Conservation (phyloP, 352 stramenopile genomes). For the Phytophthora capsici region DNA sequence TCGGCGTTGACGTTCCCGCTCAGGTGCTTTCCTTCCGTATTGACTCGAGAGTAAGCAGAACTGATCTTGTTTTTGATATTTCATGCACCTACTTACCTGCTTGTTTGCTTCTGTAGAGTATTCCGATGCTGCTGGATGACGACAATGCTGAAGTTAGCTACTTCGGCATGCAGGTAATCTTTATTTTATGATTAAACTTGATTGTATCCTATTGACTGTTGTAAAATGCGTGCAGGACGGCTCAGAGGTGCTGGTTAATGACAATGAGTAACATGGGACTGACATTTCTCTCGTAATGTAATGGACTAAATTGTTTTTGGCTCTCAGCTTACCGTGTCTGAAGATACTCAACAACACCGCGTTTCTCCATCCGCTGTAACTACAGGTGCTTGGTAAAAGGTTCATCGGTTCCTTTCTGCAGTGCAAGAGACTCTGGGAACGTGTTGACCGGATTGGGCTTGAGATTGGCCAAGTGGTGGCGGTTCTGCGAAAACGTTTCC, state of each 20-base stretch:
- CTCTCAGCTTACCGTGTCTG: too few relatives aligned
- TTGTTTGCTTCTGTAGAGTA: conserved; percentile 50
- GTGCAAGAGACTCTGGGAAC: conserved; percentile 21
- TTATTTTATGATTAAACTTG: too few relatives aligned
- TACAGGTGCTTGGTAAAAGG: conserved; percentile 13
- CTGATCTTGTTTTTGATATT: neutral
- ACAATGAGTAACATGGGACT: conserved; percentile 31
- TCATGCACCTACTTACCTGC: neutral
- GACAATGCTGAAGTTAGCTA: conserved; percentile 74
- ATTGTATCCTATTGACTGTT: too few relatives aligned
- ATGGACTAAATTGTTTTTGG: neutral
- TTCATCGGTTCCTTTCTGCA: conserved; percentile 25
- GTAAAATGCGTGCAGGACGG: conserved; percentile 48
- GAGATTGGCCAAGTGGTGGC: conserved; percentile 39
- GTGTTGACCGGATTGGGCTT: conserved; percentile 42
- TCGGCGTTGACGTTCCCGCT: conserved; percentile 53
- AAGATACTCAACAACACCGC: too few relatives aligned
- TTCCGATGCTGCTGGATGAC: conserved; percentile 72
- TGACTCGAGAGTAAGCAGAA: conserved; percentile 53
- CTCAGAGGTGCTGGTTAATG: conserved; percentile 74
- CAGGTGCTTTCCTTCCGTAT: conserved; percentile 69
- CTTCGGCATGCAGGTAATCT: conserved; percentile 71
- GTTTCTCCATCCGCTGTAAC: neutral
- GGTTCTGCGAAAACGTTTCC: conserved; percentile 29
- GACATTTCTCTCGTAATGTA: neutral